A percentile compares a stretch with the other conserved stretches of the same genome.
Conservation (phyloP, 495 filamentous ascomycete species). For the Daldinia vernicosa region DNA sequence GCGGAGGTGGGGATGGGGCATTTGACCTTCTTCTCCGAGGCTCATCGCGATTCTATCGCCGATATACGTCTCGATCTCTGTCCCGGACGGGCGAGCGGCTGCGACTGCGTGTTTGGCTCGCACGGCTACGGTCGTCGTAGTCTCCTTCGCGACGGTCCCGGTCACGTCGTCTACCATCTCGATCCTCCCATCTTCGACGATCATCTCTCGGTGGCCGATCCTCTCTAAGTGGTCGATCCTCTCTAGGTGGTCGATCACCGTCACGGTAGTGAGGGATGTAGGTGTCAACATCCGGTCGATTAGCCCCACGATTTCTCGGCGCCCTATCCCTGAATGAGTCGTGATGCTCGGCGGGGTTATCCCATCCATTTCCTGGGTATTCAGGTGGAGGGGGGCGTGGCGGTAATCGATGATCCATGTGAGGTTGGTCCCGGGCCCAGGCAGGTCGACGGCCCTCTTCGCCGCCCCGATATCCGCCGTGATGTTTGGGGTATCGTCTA, state of each 20-base stretch:
- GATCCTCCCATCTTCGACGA: constrained; percentile 56
- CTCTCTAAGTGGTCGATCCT: constrained; percentile 45
- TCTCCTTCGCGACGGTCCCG: constrained; percentile 55
- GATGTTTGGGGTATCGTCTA: constrained; percentile 51
- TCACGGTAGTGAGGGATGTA: constrained; percentile 67
- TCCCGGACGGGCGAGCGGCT: constrained; percentile 60
- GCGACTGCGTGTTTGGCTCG: constrained; percentile 58
- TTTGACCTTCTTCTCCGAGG: constrained; percentile 3
- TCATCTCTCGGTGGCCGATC: constrained; percentile 54
- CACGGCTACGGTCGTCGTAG: constrained; percentile 58
- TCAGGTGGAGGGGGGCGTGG: constrained; percentile 57
- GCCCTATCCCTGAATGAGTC: constrained; percentile 49
- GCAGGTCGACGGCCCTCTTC: constrained; percentile 56
- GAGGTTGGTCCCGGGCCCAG: constrained; percentile 50
- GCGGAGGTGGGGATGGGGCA: not conserved
- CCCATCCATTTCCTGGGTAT: constrained; percentile 48
- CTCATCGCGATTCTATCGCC: constrained; percentile 46
- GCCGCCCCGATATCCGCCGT: constrained; percentile 47
- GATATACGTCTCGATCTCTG: constrained; percentile 55
- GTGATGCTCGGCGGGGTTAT: constrained; percentile 51
- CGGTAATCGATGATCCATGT: constrained; percentile 57
- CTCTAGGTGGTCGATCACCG: constrained; percentile 38
- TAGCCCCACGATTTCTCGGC: constrained; percentile 47
- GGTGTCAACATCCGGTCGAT: constrained; percentile 62
- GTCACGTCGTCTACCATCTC: constrained; percentile 49